Percentiles rank a stretch among this genome's conserved stretches.
phyloP scores from a whole-genome alignment of 2,329 filamentous ascomycete genomes.

The Lecanicillium sp. region DNA sequence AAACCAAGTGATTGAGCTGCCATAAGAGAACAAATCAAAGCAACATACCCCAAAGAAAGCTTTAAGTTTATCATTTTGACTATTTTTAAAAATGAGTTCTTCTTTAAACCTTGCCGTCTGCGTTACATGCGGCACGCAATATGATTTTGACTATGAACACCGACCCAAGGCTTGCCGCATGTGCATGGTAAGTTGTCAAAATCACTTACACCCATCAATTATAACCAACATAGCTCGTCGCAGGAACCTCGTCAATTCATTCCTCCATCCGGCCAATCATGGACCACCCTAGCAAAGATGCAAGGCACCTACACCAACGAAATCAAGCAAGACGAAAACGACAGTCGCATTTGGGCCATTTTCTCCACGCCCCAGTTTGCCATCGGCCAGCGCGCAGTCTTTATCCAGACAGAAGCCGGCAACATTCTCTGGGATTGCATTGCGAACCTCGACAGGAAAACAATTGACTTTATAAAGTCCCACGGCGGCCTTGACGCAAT shows the following conservation, averaged over 20 bases:
- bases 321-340: slow-evolving; percentile 37
- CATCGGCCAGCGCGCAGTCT: slow-evolving; percentile 67
- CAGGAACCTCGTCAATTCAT: slow-evolving; percentile 61
- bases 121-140: slow-evolving; percentile 64
- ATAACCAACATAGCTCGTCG: too few species aligned
- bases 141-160: slow-evolving; percentile 29
- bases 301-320: slow-evolving; percentile 41
- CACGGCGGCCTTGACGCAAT: slow-evolving; percentile 64
- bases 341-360: slow-evolving; percentile 38
- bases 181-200: slow-evolving; percentile 40
- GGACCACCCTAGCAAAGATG: slow-evolving; percentile 49
- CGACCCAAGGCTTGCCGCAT: slow-evolving; percentile 53
- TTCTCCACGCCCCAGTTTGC: slow-evolving; percentile 50
- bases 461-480: slow-evolving; percentile 45
- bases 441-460: slow-evolving; percentile 58
- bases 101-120: slow-evolving; percentile 35
- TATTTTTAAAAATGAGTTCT: not conserved
- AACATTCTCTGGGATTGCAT: slow-evolving; percentile 79
- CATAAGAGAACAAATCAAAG: too few species aligned
- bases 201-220: not conserved
- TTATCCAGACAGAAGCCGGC: slow-evolving; percentile 56
- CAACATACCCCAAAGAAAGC: too few species aligned
- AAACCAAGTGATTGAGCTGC: too few species aligned
- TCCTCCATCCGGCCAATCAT: slow-evolving; percentile 43
- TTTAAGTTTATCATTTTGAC: too few species aligned